Conservation (phyloP, 1,139 yeast species). For the Oligophagozyma castellii region DNA sequence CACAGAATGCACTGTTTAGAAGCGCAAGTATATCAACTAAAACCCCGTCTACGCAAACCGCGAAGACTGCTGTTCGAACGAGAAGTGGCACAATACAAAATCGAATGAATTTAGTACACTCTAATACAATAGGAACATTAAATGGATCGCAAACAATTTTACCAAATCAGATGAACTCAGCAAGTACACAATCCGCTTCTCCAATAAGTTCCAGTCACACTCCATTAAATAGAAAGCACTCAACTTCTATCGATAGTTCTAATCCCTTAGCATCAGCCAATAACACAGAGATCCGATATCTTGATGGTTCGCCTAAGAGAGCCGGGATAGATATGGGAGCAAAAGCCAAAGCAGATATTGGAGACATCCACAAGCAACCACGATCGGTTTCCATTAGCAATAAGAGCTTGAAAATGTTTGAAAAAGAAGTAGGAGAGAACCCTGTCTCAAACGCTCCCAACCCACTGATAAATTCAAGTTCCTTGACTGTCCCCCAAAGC, state of each 20-base stretch:
- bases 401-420: neutral
- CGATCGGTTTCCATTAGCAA: neutral
- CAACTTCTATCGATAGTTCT: neutral
- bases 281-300: neutral
- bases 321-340: too few relatives aligned
- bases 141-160: neutral
- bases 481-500: neutral
- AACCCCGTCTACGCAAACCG: conserved; percentile 6
- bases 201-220: neutral
- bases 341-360: too few relatives aligned
- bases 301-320: neutral
- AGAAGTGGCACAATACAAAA: conserved; percentile 5
- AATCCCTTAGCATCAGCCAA: neutral
- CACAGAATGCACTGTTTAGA: neutral
- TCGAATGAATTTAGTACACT: neutral
- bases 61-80: conserved; percentile 5
- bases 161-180: neutral
- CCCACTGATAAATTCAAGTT: too few relatives aligned
- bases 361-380: neutral
- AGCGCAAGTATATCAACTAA: too few relatives aligned
- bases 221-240: too few relatives aligned
- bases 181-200: neutral
- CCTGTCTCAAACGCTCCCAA: neutral
- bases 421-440: neutral
- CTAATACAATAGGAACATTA: neutral